Conservation (phyloP, 352 stramenopile genomes). For the Blastocystis sp. region DNA sequence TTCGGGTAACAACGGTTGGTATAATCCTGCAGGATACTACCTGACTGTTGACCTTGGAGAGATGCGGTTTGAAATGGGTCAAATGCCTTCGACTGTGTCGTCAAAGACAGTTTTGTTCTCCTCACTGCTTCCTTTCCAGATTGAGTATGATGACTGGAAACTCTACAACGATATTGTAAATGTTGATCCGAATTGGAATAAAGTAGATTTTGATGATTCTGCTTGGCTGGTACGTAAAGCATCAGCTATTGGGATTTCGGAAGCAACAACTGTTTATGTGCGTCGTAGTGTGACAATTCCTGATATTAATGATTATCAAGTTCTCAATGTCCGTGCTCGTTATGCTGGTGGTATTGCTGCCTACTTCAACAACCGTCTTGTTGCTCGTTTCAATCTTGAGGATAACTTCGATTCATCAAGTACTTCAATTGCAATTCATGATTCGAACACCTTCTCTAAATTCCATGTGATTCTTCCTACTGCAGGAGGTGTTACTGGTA, state of each 20-base stretch:
- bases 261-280: neutral
- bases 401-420: neutral
- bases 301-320: constrained; percentile 5
- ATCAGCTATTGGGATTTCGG: neutral
- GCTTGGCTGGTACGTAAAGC: neutral
- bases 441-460: neutral
- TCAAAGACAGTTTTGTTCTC: neutral
- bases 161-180: neutral
- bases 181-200: neutral
- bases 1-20: neutral
- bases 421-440: neutral
- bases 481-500: neutral
- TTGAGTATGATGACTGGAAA: neutral
- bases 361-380: constrained; percentile 5
- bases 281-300: neutral
- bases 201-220: neutral
- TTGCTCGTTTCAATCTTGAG: constrained; percentile 22
- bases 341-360: constrained; percentile 25
- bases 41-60: constrained; percentile 3
- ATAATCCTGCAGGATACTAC: constrained; percentile 5
- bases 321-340: constrained; percentile 5
- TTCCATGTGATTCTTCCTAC: constrained; percentile 5
- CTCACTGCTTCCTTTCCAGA: constrained; percentile 1
- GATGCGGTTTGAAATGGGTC: constrained; percentile 14
- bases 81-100: neutral